Base-by-base conservation (phyloP, 73 alveolate genomes). In the Paramecium sexaurelia region DNA sequence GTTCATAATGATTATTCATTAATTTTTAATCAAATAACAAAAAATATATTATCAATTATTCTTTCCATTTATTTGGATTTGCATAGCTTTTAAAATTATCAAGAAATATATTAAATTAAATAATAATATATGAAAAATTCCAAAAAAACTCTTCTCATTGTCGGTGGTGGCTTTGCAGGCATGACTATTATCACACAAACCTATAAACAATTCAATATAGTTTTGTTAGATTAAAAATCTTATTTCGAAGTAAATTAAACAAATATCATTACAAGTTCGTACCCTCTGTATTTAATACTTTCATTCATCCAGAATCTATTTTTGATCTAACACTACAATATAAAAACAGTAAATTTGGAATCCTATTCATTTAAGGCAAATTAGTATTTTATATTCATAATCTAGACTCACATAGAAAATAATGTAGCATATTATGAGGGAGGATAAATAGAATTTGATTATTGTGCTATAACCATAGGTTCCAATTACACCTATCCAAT, bases 161-260 rank as follows among this genome's bases (percentile, higher is more conserved):
- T 78, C 1, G 90, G 90, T 22, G 90, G 90, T 41, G 90, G 90
- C 6, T 78, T 78, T 78, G 90, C 90, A 33, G 90, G 90, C 6
- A 39, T 78, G 73, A 78, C 90, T 6, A 45, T 78, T 5, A 78
- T 78, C 6, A 78, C 75, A 41, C 9, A 73, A 24, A 36, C 57
- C 7, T 22, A 61, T 61, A 61, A 36, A 7, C 66, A 39, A 8
- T 73, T 36, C 29, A 45, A 78, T 22, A 78, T 45, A 0, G 19
- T 78, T 7, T 33, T 78, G 6, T 19, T 78, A 9, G 90, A 78
- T 78, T 27, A 37, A 24, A 78, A 78, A 41, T 22, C 45, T 1
- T 78, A 78, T 45, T 78, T 78, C 29, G 90, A 78, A 43, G 90
- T 78, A 78, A 0, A n/a, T n/a, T 9, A 19, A 7, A 22, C 4